phyloP scores from a whole-genome alignment of 2,329 filamentous ascomycete species.

The Penicillium sp. region DNA sequence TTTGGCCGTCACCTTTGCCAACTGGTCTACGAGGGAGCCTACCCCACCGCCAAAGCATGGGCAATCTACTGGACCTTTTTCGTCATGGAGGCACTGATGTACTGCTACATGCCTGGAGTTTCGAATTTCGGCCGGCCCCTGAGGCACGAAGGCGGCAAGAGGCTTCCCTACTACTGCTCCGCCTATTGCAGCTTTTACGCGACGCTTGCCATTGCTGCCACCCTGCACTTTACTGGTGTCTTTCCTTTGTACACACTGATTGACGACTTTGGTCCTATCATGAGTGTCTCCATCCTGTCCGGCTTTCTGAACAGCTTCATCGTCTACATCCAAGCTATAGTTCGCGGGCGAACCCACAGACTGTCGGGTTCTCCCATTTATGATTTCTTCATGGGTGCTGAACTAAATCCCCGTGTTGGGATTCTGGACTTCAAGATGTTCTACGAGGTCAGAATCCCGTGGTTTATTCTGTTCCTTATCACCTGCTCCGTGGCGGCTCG shows the following conservation, averaged over 20 bases:
- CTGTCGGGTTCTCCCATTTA: conserved; percentile 77
- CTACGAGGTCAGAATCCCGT: conserved; percentile 81
- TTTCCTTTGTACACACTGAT: conserved; percentile 84
- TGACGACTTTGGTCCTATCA: conserved; percentile 84
- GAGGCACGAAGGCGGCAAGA: conserved; percentile 67
- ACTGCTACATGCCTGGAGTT: conserved; percentile 76
- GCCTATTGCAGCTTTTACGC: conserved; percentile 76
- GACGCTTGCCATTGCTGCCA: conserved; percentile 61
- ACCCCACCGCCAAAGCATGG: conserved; percentile 73
- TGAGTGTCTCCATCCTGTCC: conserved; percentile 84
- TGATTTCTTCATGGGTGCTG: conserved; percentile 84
- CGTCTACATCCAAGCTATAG: conserved; percentile 74
- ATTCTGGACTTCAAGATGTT: conserved; percentile 90
- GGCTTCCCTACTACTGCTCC: conserved; percentile 88
- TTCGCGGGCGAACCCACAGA: conserved; percentile 71
- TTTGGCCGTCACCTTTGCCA: conserved; percentile 62
- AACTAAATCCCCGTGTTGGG: conserved; percentile 72
- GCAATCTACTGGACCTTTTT: conserved; percentile 89
- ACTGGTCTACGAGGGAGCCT: conserved; percentile 72
- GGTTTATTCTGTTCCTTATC: conserved; percentile 78
- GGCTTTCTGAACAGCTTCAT: conserved; percentile 72
- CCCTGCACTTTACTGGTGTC: conserved; percentile 67
- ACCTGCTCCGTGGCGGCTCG: conserved; percentile 53
- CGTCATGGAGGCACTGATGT: conserved; percentile 69
- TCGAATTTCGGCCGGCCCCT: conserved; percentile 81